Evolutionary conservation across 2,329 filamentous ascomycete species (phyloP).

Genomic region (Sarocladium brachiariae): DNA sequence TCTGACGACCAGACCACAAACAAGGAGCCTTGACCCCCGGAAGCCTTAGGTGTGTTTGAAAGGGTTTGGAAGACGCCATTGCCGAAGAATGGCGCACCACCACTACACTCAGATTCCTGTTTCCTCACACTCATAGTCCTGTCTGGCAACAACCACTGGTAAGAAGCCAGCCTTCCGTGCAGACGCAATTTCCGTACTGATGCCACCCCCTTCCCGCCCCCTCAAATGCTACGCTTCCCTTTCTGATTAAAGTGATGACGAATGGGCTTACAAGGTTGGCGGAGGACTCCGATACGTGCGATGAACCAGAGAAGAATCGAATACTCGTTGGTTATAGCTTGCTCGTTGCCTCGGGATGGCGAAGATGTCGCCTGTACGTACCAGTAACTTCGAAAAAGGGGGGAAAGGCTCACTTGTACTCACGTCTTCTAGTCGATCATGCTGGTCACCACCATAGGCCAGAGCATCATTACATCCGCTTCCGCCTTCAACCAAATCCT

Average conservation of each 20-base stretch:
- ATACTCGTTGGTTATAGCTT: not conserved
- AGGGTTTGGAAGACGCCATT: constrained; percentile 6
- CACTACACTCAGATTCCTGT: constrained; percentile 1
- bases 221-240: not conserved
- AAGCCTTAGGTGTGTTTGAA: constrained; percentile 4
- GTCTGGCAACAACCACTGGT: not conserved
- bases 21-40: constrained; percentile 3
- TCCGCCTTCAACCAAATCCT: too few species aligned
- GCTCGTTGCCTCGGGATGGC: not conserved
- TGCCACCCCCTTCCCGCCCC: not conserved
- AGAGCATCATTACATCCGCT: too few species aligned
- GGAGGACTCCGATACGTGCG: constrained; percentile 4
- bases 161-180: not conserved
- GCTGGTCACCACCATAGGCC: too few species aligned
- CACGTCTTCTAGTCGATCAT: too few species aligned
- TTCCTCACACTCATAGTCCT: not conserved
- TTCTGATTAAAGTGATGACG: constrained; percentile 5
- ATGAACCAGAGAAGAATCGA: not conserved
- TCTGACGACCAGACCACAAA: not conserved
- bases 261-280: not conserved
- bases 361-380: not conserved
- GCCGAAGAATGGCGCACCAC: constrained; percentile 10
- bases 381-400: not conserved
- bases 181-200: constrained; percentile 1
- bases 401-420: too few species aligned